These are phyloP conservation scores for Blastocystis sp. DNA, from an alignment of 352 stramenopile species.

Conservation along the genomic window DNA sequence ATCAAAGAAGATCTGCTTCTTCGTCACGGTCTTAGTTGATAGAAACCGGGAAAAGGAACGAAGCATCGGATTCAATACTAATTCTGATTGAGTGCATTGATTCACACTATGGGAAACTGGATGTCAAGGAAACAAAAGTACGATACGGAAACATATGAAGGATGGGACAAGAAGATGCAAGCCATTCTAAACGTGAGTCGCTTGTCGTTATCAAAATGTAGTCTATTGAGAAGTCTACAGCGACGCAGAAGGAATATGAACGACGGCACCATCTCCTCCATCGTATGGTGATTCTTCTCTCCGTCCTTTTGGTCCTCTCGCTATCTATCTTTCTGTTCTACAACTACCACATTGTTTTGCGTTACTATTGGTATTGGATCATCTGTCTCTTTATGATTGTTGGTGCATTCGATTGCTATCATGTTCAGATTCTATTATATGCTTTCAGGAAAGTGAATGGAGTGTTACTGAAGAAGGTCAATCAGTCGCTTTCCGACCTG, in stretches of 20 bases:
- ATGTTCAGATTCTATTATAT: not conserved
- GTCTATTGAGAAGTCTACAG: not conserved
- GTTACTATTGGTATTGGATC: no score
- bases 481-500: not conserved
- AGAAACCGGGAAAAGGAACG: not conserved
- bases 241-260: not conserved
- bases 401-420: no score
- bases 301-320: not conserved
- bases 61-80: not conserved
- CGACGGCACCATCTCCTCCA: not conserved
- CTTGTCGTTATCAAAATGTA: not conserved
- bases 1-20: constrained; percentile 19
- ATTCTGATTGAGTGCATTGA: not conserved
- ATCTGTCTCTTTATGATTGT: no score
- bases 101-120: not conserved
- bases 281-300: not conserved
- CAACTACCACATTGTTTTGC: no score
- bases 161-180: constrained; percentile 10
- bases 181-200: not conserved
- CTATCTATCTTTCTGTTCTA: not conserved
- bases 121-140: not conserved
- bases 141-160: not conserved
- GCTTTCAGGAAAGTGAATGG: no score
- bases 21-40: not conserved
- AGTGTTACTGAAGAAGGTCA: not conserved